Evolutionary conservation across 768 basidiomycete species (phyloP).

Genomic region (Kwoniella bestiolae): DNA sequence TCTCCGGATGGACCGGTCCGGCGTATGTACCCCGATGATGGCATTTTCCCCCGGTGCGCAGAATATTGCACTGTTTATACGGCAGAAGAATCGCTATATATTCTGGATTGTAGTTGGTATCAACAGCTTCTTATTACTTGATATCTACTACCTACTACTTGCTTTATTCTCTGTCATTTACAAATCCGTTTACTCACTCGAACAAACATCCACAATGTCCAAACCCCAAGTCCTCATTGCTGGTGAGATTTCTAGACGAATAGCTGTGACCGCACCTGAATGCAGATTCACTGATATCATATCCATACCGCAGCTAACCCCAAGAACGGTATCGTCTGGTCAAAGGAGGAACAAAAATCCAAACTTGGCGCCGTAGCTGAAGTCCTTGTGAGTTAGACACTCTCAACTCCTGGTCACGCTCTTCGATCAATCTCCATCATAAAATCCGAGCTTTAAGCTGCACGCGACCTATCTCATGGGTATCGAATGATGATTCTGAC

Average conservation of each 20-base stretch:
- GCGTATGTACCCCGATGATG: not conserved
- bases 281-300: not conserved
- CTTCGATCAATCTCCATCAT: too few species aligned
- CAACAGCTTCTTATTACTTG: too few species aligned
- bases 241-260: too few species aligned
- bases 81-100: too few species aligned
- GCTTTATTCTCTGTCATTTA: not conserved
- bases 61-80: not conserved
- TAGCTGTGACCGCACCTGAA: not conserved
- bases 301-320: conserved; percentile 38
- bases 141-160: not conserved
- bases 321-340: conserved; percentile 70
- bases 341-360: conserved; percentile 70
- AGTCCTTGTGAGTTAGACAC: conserved; percentile 67
- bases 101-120: too few species aligned
- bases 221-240: conserved; percentile 55
- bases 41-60: not conserved
- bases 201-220: conserved; percentile 36
- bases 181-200: not conserved
- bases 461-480: not conserved
- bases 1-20: not conserved
- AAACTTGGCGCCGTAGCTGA: conserved; percentile 73
- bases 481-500: not conserved
- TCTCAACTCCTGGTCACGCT: not conserved
- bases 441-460: not conserved